A percentile compares a stretch with the other conserved stretches of the same genome.
phyloP scores from a whole-genome alignment of 192 early-diverging fungal species.

The Phycomyces nitens region DNA sequence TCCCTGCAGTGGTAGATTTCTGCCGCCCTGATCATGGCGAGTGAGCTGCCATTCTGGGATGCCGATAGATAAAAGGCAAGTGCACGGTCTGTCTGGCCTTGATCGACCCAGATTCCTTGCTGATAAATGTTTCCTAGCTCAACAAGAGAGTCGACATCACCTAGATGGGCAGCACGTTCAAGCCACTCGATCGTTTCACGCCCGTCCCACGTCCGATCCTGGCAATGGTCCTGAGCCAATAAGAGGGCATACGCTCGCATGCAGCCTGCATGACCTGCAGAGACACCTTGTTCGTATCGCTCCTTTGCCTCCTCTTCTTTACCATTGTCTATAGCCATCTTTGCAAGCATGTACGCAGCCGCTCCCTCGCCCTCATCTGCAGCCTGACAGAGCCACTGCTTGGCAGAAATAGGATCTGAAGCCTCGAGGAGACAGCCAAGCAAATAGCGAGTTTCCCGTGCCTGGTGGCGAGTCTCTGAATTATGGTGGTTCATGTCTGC shows the following conservation, averaged over 20 bases:
- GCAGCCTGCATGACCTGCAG: conserved; percentile 12
- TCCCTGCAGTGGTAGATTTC: background rate
- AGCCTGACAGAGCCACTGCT: background rate
- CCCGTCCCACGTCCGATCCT: conserved; percentile 4
- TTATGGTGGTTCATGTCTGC: background rate
- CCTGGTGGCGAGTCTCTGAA: conserved; percentile 1
- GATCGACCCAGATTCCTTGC: conserved; percentile 7
- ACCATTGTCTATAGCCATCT: background rate
- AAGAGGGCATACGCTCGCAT: conserved; percentile 22
- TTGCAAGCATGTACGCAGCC: conserved; percentile 20
- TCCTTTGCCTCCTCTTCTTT: conserved; percentile 11
- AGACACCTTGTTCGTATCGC: conserved; percentile 23
- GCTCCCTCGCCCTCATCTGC: conserved; percentile 29
- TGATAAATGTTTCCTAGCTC: conserved; percentile 8
- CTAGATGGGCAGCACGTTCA: conserved; percentile 14
- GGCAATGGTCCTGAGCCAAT: conserved; percentile 5
- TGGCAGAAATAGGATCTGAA: conserved; percentile 6
- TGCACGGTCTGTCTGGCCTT: conserved; percentile 1
- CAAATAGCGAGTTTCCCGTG: conserved; percentile 5
- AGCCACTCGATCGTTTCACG: conserved; percentile 14
- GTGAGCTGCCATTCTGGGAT: conserved; percentile 5
- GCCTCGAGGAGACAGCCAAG: conserved; percentile 2
- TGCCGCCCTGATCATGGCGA: conserved; percentile 12
- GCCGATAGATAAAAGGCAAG: conserved; percentile 10
- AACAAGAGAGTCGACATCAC: conserved; percentile 6